phyloP scores from a whole-genome alignment of 139 green algal genomes.

The Trebouxia sp. region DNA sequence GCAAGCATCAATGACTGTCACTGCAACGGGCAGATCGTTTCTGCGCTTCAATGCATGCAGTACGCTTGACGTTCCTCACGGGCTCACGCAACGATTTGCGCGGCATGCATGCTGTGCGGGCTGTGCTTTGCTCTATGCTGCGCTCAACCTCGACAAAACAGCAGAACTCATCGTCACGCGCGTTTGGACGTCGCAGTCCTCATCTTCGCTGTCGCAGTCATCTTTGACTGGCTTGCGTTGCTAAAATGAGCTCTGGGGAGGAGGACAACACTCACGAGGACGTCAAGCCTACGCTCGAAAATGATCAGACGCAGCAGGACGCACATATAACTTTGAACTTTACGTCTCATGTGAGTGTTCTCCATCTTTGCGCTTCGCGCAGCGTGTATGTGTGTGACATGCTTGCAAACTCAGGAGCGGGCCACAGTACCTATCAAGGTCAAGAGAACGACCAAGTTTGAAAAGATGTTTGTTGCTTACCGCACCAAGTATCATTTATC shows the following conservation, averaged over 20 bases:
- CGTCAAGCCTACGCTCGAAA: neutral
- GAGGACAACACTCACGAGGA: neutral
- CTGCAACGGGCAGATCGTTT: too few relatives aligned
- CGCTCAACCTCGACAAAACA: too few relatives aligned
- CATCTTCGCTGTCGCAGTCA: too few relatives aligned
- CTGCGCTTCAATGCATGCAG: too few relatives aligned
- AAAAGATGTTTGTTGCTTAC: constrained; percentile 22
- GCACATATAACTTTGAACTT: neutral
- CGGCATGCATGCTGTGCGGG: too few relatives aligned
- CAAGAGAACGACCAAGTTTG: neutral
- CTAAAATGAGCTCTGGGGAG: neutral
- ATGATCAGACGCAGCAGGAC: neutral
- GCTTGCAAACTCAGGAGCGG: neutral
- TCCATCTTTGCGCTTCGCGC: neutral
- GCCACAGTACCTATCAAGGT: neutral
- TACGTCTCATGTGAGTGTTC: neutral
- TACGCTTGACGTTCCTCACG: too few relatives aligned
- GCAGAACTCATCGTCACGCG: too few relatives aligned
- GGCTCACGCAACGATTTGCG: too few relatives aligned
- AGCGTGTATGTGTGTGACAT: neutral
- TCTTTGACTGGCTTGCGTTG: too few relatives aligned
- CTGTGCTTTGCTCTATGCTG: too few relatives aligned
- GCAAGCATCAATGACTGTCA: too few relatives aligned
- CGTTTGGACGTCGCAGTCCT: too few relatives aligned
- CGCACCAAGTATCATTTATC: neutral